Conservation (phyloP, 208 protist genomes). For the Tetramitus jugosus region DNA sequence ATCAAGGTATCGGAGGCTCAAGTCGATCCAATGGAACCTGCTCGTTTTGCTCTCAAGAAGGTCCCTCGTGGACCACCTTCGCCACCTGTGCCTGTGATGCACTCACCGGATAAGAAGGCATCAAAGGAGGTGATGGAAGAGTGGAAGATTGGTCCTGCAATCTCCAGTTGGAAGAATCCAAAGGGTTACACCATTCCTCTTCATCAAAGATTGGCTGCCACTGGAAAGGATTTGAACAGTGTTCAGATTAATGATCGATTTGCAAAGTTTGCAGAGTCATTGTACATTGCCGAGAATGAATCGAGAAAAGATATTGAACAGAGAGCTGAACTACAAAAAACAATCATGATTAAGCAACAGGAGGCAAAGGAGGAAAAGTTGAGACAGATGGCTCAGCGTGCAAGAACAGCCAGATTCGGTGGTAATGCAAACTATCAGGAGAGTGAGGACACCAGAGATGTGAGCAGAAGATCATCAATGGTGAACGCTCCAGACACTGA, state of each 20-base stretch:
- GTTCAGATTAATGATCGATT: slow-evolving; percentile 64
- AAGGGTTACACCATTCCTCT: slow-evolving; percentile 82
- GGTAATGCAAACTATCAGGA: slow-evolving; percentile 5
- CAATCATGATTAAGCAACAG: slow-evolving; percentile 39
- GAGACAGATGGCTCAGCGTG: slow-evolving; percentile 32
- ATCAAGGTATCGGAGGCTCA: slow-evolving; percentile 48
- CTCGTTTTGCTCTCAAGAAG: slow-evolving; percentile 70
- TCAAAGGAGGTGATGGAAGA: slow-evolving; percentile 51
- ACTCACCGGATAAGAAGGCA: slow-evolving; percentile 47
- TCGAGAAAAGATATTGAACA: slow-evolving; percentile 56
- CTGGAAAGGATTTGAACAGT: slow-evolving; percentile 68
- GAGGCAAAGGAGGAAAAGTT: slow-evolving; percentile 56
- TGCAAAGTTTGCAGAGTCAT: slow-evolving; percentile 68
- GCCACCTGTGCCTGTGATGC: slow-evolving; percentile 56
- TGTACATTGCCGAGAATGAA: slow-evolving; percentile 70
- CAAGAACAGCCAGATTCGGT: slow-evolving; percentile 32
- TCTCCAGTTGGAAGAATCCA: slow-evolving; percentile 89
- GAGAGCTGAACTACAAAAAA: slow-evolving; percentile 45
- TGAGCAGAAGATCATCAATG: neutral
- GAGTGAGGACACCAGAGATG: neutral
- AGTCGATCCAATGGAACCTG: slow-evolving; percentile 69
- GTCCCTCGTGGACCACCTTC: slow-evolving; percentile 42
- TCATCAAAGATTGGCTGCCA: slow-evolving; percentile 76
- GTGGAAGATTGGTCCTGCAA: slow-evolving; percentile 80
- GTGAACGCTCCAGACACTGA: neutral